phyloP scores from a whole-genome alignment of 2,329 filamentous ascomycete species.

The Pseudogymnoascus sp. region DNA sequence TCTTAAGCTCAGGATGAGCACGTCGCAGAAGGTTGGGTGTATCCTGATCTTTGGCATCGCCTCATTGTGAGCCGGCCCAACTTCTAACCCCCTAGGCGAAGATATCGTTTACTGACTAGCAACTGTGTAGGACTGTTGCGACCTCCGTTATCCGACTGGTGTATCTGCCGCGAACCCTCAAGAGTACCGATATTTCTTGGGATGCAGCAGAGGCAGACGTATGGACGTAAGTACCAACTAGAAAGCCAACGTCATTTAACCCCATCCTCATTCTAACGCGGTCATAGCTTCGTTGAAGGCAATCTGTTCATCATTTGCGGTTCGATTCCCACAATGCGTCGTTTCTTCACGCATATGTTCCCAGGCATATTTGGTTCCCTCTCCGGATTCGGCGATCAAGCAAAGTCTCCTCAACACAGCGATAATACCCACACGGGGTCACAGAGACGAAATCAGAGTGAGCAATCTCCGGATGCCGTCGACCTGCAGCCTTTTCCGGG shows the following conservation, averaged over 20 bases:
- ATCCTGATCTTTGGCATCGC: slow-evolving; percentile 38
- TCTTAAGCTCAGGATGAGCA: slow-evolving; percentile 36
- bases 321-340: slow-evolving; percentile 33
- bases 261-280: background rate
- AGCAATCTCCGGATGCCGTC: background rate
- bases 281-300: slow-evolving; percentile 29
- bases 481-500: background rate
- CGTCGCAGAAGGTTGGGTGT: slow-evolving; percentile 39
- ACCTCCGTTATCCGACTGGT: slow-evolving; percentile 28
- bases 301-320: slow-evolving; percentile 36
- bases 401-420: background rate
- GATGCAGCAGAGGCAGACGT: slow-evolving; percentile 23
- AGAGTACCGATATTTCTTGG: slow-evolving; percentile 25
- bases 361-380: slow-evolving; percentile 24
- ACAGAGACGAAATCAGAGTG: background rate
- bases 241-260: background rate
- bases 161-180: slow-evolving; percentile 23
- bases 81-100: background rate
- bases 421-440: background rate
- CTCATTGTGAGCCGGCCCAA: slow-evolving; percentile 29
- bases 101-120: no score
- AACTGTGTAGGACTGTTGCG: slow-evolving; percentile 26
- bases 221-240: slow-evolving; percentile 23
- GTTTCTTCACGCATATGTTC: slow-evolving; percentile 33
- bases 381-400: background rate